These are phyloP conservation scores for Colletotrichum gigasporum DNA, from an alignment of 2,329 filamentous ascomycete genomes.

Conservation along the genomic window DNA sequence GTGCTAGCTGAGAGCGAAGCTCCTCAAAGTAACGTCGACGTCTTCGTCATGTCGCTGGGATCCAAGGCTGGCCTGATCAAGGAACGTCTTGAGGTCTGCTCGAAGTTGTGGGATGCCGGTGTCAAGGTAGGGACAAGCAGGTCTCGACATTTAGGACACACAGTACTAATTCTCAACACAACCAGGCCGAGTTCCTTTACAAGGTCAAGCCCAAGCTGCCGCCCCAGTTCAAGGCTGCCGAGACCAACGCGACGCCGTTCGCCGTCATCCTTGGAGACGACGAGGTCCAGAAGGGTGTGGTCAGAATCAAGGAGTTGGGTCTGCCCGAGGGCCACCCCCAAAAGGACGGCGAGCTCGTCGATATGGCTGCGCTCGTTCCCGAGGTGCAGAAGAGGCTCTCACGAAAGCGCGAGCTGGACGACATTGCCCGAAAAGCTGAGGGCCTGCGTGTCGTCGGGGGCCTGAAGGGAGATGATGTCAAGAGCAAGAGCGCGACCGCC, in stretches of 20 bases:
- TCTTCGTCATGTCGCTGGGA: conserved; percentile 94
- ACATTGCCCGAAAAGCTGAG: conserved; percentile 52
- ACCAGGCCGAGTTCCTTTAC: conserved; percentile 82
- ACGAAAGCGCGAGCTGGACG: conserved; percentile 54
- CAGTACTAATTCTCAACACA: background rate
- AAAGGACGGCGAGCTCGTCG: conserved; percentile 85
- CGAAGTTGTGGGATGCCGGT: conserved; percentile 83
- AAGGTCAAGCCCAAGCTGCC: conserved; percentile 92
- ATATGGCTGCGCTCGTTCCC: conserved; percentile 67
- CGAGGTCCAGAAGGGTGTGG: conserved; percentile 83
- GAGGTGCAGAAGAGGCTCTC: conserved; percentile 65
- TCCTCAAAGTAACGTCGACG: conserved; percentile 76
- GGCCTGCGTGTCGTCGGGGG: conserved; percentile 57
- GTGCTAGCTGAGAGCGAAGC: conserved; percentile 67
- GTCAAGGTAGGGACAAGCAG: conserved; percentile 70
- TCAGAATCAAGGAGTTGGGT: conserved; percentile 84
- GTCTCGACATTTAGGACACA: too few species aligned
- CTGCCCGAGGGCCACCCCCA: conserved; percentile 85
- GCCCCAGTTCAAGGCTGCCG: conserved; percentile 91
- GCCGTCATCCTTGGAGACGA: conserved; percentile 92
- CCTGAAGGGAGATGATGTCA: conserved; percentile 52
- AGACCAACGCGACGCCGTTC: conserved; percentile 81
- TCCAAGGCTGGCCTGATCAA: conserved; percentile 83
- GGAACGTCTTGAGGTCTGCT: conserved; percentile 84
- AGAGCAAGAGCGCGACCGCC: conserved; percentile 37